phyloP scores from a whole-genome alignment of 208 protist genomes.

The Naegleria gruberi region DNA sequence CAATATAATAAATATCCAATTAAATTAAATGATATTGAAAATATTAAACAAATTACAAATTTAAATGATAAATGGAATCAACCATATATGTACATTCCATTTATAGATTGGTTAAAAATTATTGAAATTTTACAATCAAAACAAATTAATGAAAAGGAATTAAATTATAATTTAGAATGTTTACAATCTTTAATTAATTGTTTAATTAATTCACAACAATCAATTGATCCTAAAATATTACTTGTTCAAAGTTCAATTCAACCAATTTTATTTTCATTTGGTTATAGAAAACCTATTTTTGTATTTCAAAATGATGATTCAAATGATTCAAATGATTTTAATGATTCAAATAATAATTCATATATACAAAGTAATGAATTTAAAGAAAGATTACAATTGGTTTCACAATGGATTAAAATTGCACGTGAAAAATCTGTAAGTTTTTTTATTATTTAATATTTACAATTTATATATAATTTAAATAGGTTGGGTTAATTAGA shows the following conservation, averaged over 20 bases:
- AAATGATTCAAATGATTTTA: background rate
- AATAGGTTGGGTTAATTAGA: background rate
- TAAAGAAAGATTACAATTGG: background rate
- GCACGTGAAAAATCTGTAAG: background rate
- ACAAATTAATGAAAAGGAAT: background rate
- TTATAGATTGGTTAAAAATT: background rate
- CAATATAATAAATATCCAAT: background rate
- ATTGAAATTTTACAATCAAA: background rate
- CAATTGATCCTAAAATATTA: background rate
- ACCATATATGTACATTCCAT: conserved; percentile 2
- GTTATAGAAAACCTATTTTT: background rate
- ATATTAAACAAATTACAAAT: background rate
- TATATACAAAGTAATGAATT: background rate
- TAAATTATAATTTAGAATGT: background rate
- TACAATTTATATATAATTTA: no score
- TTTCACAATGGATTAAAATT: background rate
- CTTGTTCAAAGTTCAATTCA: background rate
- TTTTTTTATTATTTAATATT: no score
- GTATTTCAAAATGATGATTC: no score
- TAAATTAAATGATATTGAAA: background rate
- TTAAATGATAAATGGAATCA: background rate
- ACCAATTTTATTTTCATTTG: background rate
- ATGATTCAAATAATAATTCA: background rate
- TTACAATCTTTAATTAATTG: background rate
- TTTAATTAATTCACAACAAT: background rate